Conservation (phyloP, 768 basidiomycete species). For the Amanita muscaria region DNA sequence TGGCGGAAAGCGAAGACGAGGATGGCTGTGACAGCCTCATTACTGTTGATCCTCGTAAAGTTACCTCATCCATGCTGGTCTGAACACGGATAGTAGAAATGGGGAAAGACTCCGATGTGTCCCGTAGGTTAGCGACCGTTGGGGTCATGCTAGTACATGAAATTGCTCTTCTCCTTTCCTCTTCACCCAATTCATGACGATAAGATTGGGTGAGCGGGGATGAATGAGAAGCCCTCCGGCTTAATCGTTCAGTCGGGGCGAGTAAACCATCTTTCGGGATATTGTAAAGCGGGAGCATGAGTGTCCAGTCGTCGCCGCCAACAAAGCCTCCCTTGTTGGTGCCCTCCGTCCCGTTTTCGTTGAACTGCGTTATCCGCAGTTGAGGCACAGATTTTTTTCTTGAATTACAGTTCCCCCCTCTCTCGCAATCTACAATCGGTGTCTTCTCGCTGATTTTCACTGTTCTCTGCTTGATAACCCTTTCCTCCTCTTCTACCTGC, state of each 20-base stretch:
- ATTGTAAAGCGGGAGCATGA: slow-evolving; percentile 3
- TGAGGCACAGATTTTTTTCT: slow-evolving; percentile 1
- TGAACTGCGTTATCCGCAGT: slow-evolving; percentile 2
- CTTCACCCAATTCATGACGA: background rate
- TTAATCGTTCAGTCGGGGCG: background rate
- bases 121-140: background rate
- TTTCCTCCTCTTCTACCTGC: background rate
- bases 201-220: background rate
- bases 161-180: background rate
- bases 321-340: background rate
- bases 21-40: background rate
- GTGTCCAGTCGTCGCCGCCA: slow-evolving; percentile 6
- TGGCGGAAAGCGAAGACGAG: background rate
- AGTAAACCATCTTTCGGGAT: background rate
- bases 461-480: background rate
- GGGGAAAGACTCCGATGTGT: background rate
- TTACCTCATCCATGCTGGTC: slow-evolving; percentile 1
- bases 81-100: background rate
- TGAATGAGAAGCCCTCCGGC: slow-evolving; percentile 2
- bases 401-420: background rate
- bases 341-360: background rate
- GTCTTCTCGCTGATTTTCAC: background rate
- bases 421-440: background rate
- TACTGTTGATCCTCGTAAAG: background rate
- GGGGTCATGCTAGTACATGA: slow-evolving; percentile 1